Evolutionary conservation across 1,284 basidiomycete species (phyloP), one percentile per base, ranked within the genome.

Genomic region (Schizopora paradoxa): DNA sequence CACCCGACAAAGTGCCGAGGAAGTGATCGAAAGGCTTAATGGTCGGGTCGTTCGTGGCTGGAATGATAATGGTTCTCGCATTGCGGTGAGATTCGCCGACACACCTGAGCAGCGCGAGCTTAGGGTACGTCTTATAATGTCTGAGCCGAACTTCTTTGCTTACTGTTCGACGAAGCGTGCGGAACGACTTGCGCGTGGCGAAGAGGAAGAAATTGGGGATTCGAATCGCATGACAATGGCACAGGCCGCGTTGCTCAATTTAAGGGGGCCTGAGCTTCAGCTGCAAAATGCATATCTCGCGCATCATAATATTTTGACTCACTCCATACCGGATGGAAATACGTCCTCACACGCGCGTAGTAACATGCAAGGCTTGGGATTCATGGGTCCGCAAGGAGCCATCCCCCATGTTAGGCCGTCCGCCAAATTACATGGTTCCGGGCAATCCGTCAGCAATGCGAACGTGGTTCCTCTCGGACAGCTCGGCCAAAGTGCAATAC

Each of bases 221-320:
- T 31, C 31, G 6, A 8, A 27, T 31, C 72, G 79, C 13, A 61
- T 87, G 26, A 85, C 83, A 6, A 86, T 87, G 56, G 84, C 84
- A 1, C 83, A 86, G 54, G 84, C 84, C 2, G 74, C 84, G 0
- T 60, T 87, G 13, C 72, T 87, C 41, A 87, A 86, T 58, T 69
- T 86, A 32, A 80, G 75, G 45, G 84, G 83, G 1, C 74, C 80
- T 43, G 78, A 83, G 53, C 56, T 61, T 22, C 66, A 59, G 43
- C 33, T 29, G 25, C 18, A 18, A 10, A 42, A 31, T 29, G 10
- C 14, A 11, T 10, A 38, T 8, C 36, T 31, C 3, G 14, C 36
- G 5, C 14, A 36, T 2, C 10, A 25, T n/a, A n/a, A 6, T 21
- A 18, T 4, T 28, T 6, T 37, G 8, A 27, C 13, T 16, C 10